These are phyloP conservation scores for Ceratocystis lukuohia DNA, from an alignment of 2,329 filamentous ascomycete genomes.

Conservation along the genomic window DNA sequence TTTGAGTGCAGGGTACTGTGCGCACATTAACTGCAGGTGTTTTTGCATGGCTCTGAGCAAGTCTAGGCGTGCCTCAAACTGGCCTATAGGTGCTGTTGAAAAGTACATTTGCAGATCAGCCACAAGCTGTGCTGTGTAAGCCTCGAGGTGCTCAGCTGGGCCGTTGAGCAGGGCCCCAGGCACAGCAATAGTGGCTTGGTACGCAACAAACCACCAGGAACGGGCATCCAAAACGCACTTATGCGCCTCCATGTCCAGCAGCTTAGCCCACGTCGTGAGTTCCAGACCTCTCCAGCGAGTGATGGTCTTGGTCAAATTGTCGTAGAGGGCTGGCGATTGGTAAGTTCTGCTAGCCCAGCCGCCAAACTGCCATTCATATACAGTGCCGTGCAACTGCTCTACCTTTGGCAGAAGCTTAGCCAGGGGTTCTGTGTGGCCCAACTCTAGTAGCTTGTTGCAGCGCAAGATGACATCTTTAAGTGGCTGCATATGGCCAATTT, in stretches of 20 bases:
- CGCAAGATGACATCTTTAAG: constrained; percentile 63
- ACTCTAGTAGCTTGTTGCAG: constrained; percentile 61
- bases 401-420: constrained; percentile 74
- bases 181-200: constrained; percentile 71
- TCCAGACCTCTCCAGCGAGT: constrained; percentile 86
- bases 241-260: constrained; percentile 71
- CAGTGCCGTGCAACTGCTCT: constrained; percentile 71
- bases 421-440: constrained; percentile 69
- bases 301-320: constrained; percentile 65
- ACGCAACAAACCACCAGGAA: constrained; percentile 94
- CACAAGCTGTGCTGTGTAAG: constrained; percentile 56
- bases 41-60: constrained; percentile 53
- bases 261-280: constrained; percentile 75
- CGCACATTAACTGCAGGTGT: constrained; percentile 47
- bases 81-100: constrained; percentile 62
- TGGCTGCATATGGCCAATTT: constrained; percentile 59
- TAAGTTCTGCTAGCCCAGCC: constrained; percentile 74
- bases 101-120: constrained; percentile 70
- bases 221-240: constrained; percentile 66
- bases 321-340: constrained; percentile 55
- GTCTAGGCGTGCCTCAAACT: constrained; percentile 59
- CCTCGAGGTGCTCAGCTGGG: constrained; percentile 40
- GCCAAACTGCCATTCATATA: constrained; percentile 85
- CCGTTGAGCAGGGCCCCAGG: constrained; percentile 53
- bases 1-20: constrained; percentile 43